Evolutionary conservation across 169 alveolate genomes (phyloP), one percentile per base, ranked within the genome.

Genomic region (Cryptosporidium bovis): DNA sequence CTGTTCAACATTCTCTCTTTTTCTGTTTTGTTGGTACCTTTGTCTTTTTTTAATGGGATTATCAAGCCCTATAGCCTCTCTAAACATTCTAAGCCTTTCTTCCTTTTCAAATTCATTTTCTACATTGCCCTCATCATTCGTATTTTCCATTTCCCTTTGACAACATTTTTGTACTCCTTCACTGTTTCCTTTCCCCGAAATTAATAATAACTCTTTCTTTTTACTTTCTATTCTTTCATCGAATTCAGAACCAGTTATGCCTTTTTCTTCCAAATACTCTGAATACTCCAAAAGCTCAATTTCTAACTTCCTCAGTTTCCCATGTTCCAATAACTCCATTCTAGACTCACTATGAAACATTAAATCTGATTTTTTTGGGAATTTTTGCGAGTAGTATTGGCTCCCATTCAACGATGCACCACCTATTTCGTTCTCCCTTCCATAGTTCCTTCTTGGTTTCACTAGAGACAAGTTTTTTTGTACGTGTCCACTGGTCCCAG

Each of bases 401-500:
- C 3, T 51, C 34, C n/a, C 29, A 4, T 55, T 33, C 56, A 20
- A 34, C 18, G 64, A 92, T 90, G 51, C 84, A 82, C 91, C 92
- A 55, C 51, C 83, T 84, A 55, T 56, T 92, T 77, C 77, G 89
- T 64, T 71, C 60, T 46, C 90, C 82, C 90, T 64, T 62, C 85
- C 93, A 55, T 66, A 84, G 33, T 4, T 20, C 20, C 64, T 62
- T 24, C 69, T 69, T 67, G 89, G 96, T 50, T 62, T 85, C 65
- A 55, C 90, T 68, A 85, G 92, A 1, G 96, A 90, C 56, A 93
- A 65, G 58, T 92, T 94, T 62, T 94, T 82, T 82, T 95, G 96
- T 10, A 95, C 92, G 67, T 94, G 94, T 3, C 98, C 98, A 58
- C 94, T 93, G 24, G 98, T 95, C 7, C 98, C 98, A 12, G 97